Percentiles rank a stretch among this genome's conserved stretches.
Evolutionary conservation across 2,329 filamentous ascomycete genomes (phyloP).

Genomic region (Fusarium temperatum): DNA sequence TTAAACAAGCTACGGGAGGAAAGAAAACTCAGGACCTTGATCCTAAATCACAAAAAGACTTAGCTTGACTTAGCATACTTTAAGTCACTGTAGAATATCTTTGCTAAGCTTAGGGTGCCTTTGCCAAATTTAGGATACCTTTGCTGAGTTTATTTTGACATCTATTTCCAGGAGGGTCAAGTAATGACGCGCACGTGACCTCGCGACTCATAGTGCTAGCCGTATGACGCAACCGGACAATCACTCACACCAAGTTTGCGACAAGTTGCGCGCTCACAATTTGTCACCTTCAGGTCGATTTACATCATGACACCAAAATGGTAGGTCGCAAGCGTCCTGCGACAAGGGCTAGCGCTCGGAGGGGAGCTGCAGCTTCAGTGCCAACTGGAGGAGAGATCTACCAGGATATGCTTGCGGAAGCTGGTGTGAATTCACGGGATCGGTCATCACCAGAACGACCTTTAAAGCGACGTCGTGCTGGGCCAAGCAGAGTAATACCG

Average conservation of each 20-base stretch:
- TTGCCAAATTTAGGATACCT: background rate
- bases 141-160: background rate
- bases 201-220: slow-evolving; percentile 19
- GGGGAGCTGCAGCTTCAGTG: slow-evolving; percentile 13
- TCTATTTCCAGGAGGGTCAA: background rate
- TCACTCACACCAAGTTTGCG: slow-evolving; percentile 27
- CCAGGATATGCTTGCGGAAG: slow-evolving; percentile 59
- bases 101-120: background rate
- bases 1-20: background rate
- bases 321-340: slow-evolving; percentile 44
- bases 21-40: background rate
- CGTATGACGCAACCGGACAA: slow-evolving; percentile 41
- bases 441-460: slow-evolving; percentile 50
- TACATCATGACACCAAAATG: slow-evolving; percentile 39
- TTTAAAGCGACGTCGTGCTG: slow-evolving; percentile 50
- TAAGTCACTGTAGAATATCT: background rate
- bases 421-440: slow-evolving; percentile 48
- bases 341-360: slow-evolving; percentile 36
- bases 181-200: slow-evolving; percentile 18
- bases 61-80: background rate
- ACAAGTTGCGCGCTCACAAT: slow-evolving; percentile 3
- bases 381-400: slow-evolving; percentile 54
- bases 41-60: background rate
- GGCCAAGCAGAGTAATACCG: slow-evolving; percentile 2
- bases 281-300: background rate